Conservation (phyloP, 2,329 filamentous ascomycete species). For the Didymella lethalis region DNA sequence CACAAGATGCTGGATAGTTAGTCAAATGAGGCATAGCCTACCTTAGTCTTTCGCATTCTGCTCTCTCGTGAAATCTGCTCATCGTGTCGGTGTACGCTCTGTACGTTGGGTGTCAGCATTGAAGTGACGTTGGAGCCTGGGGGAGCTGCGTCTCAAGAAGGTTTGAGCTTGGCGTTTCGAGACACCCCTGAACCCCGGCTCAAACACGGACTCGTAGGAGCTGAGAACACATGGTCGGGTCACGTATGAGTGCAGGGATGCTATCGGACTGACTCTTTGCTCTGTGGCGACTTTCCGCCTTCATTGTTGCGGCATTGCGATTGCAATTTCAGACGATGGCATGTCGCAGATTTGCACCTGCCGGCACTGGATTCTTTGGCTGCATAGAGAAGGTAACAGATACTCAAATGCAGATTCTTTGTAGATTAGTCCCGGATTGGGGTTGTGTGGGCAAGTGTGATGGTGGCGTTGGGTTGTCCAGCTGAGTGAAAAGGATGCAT, state of each 20-base stretch:
- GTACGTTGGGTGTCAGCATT: neutral
- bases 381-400: too few species aligned
- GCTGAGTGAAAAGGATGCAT: too few species aligned
- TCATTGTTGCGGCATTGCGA: neutral
- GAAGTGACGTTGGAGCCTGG: neutral
- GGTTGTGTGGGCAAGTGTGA: too few species aligned
- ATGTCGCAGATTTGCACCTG: too few species aligned
- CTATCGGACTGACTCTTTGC: neutral
- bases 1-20: conserved; percentile 18
- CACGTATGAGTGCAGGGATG: neutral
- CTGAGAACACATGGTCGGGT: neutral
- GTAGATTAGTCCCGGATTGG: too few species aligned
- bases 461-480: too few species aligned
- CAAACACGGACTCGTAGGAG: neutral
- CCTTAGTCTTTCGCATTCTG: neutral
- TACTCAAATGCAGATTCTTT: too few species aligned
- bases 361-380: too few species aligned
- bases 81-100: neutral
- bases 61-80: neutral
- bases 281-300: neutral
- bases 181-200: neutral
- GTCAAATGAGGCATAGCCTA: conserved; percentile 14
- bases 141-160: conserved; percentile 8
- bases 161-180: conserved; percentile 18
- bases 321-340: too few species aligned